Percentiles rank a stretch among this genome's conserved stretches.
Evolutionary conservation across 768 basidiomycete species (phyloP).

Genomic region (Coprinellus aureogranulatus): DNA sequence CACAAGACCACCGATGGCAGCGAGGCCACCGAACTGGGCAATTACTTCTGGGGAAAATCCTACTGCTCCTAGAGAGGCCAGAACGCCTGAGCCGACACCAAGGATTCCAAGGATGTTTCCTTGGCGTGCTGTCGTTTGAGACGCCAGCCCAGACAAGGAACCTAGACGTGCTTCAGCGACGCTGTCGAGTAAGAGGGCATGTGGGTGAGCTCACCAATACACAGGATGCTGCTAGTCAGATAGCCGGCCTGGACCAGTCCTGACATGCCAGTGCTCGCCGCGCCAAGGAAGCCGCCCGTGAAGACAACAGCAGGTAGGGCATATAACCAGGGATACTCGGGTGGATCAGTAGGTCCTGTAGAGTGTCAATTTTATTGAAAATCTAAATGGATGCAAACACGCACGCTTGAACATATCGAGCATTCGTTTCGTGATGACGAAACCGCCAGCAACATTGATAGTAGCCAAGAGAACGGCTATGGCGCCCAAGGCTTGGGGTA

Average conservation of each 20-base stretch:
- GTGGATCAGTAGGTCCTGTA: conserved; percentile 76
- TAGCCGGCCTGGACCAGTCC: conserved; percentile 90
- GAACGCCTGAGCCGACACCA: conserved; percentile 77
- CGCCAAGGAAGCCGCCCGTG: conserved; percentile 77
- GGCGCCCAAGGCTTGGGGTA: conserved; percentile 78
- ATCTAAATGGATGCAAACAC: conserved; percentile 12
- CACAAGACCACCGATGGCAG: conserved; percentile 67
- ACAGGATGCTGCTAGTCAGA: conserved; percentile 79
- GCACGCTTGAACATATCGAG: conserved; percentile 88
- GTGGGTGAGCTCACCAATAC: conserved; percentile 55
- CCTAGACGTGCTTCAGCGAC: conserved; percentile 35
- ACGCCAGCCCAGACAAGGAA: conserved; percentile 75
- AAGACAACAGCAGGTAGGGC: conserved; percentile 77
- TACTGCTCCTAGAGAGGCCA: conserved; percentile 78
- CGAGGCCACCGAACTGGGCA: conserved; percentile 74
- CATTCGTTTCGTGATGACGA: conserved; percentile 89
- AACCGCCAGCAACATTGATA: conserved; percentile 86
- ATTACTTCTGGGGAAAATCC: conserved; percentile 76
- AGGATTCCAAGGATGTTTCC: conserved; percentile 89
- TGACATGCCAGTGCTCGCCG: conserved; percentile 80
- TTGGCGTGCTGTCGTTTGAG: conserved; percentile 79
- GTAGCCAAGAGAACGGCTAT: conserved; percentile 83
- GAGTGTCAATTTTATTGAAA: not conserved
- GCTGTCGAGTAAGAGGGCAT: not conserved
- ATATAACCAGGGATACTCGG: conserved; percentile 85